phyloP scores from a whole-genome alignment of 495 filamentous ascomycete species.

The Neohortaea acidophila region DNA sequence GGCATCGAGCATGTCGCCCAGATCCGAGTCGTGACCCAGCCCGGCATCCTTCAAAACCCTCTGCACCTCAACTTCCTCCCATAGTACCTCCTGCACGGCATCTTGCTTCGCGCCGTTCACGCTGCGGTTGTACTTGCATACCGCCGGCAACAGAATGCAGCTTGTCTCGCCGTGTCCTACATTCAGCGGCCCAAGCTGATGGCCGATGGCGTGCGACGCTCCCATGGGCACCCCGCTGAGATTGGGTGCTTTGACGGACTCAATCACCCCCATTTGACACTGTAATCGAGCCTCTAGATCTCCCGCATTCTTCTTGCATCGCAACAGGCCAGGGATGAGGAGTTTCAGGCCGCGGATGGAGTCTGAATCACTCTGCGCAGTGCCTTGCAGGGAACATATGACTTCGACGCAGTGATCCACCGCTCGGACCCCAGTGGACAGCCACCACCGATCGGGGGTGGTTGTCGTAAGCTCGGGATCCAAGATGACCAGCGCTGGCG shows the following conservation, averaged over 20 bases:
- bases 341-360: constrained; percentile 31
- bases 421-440: constrained; percentile 44
- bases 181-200: constrained; percentile 49
- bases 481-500: constrained; percentile 41
- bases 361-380: constrained; percentile 28
- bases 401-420: constrained; percentile 54
- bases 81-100: constrained; percentile 34
- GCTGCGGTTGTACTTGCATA: constrained; percentile 44
- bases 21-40: constrained; percentile 27
- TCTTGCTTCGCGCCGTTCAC: constrained; percentile 35
- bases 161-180: constrained; percentile 53
- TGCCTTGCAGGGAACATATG: constrained; percentile 32
- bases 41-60: constrained; percentile 29
- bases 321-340: constrained; percentile 38
- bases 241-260: constrained; percentile 38
- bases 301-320: constrained; percentile 30
- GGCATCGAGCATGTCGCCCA: constrained; percentile 40
- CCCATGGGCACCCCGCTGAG: constrained; percentile 34
- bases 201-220: constrained; percentile 51
- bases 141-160: constrained; percentile 46
- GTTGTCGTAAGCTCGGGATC: constrained; percentile 40
- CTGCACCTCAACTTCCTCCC: constrained; percentile 31
- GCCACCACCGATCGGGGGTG: constrained; percentile 45
- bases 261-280: constrained; percentile 40
- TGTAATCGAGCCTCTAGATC: constrained; percentile 36